A percentile compares a stretch with the other conserved stretches of the same genome.
Evolutionary conservation across 768 basidiomycete genomes (phyloP).

Genomic region (Strobilomyces echinocephalus): DNA sequence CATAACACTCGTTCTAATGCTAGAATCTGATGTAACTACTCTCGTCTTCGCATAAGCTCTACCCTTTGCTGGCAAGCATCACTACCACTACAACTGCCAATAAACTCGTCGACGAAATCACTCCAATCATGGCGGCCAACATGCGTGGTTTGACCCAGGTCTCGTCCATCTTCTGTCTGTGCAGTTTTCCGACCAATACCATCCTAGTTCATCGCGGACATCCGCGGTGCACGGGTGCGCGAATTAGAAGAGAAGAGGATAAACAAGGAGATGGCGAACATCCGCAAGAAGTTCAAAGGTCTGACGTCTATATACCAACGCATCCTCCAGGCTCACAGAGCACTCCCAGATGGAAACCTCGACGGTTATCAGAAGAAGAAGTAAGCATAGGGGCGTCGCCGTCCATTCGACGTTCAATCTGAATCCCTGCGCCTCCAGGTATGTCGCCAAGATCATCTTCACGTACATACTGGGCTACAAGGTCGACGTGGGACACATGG

Average conservation of each 20-base stretch:
- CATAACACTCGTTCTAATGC: conserved; percentile 11
- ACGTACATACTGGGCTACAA: conserved; percentile 99
- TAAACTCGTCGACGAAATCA: background rate
- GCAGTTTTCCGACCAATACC: conserved; percentile 4
- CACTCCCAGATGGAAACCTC: conserved; percentile 65
- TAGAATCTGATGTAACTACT: conserved; percentile 1
- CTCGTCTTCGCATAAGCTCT: conserved; percentile 4
- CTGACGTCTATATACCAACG: conserved; percentile 5
- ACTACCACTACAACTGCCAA: background rate
- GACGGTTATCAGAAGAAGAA: conserved; percentile 94
- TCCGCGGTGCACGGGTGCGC: conserved; percentile 92
- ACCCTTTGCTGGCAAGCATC: no score
- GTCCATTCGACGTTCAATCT: conserved; percentile 12
- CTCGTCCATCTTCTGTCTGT: background rate
- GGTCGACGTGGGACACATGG: conserved; percentile 98
- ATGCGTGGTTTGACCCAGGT: conserved; percentile 93
- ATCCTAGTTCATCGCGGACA: conserved; percentile 92
- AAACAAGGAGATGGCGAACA: conserved; percentile 99
- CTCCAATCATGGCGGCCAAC: conserved; percentile 65
- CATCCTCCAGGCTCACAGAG: conserved; percentile 2
- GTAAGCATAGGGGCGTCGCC: conserved; percentile 38
- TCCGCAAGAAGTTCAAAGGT: conserved; percentile 99
- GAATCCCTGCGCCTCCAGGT: conserved; percentile 44
- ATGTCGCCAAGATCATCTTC: conserved; percentile 98
- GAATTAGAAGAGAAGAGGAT: conserved; percentile 98